Conservation (phyloP, 2,329 filamentous ascomycete species). For the Dactylonectria estremocensis region DNA sequence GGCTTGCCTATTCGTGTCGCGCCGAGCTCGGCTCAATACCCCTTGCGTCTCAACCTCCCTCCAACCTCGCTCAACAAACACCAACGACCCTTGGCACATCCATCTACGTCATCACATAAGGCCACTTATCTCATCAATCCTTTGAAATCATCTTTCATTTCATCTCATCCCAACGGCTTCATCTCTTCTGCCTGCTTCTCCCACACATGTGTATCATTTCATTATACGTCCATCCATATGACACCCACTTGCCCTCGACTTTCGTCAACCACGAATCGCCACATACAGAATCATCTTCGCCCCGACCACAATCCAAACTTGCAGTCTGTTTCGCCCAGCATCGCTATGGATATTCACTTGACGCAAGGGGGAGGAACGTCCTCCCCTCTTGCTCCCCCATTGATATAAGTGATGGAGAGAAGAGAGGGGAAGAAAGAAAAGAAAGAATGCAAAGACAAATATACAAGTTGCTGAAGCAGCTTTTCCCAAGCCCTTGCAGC, state of each 20-base stretch:
- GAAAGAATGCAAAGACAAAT: constrained; percentile 4
- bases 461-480: constrained; percentile 19
- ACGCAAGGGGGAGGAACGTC: neutral
- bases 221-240: constrained; percentile 26
- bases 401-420: constrained; percentile 22
- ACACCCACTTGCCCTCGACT: neutral
- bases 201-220: constrained; percentile 21
- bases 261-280: constrained; percentile 28
- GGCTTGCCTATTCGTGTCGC: neutral
- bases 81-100: neutral
- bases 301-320: constrained; percentile 10
- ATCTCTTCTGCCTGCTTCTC: constrained; percentile 8
- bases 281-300: constrained; percentile 20
- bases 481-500: constrained; percentile 1
- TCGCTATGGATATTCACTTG: constrained; percentile 25
- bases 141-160: constrained; percentile 17
- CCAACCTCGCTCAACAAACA: constrained; percentile 4
- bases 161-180: constrained; percentile 7
- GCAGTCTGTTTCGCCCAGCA: neutral
- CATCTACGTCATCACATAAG: neutral
- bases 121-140: too few relatives aligned
- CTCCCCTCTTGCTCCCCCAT: neutral
- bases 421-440: neutral
- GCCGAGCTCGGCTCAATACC: constrained; percentile 6
- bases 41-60: neutral